These are phyloP conservation scores for Hanseniaspora clermontiae DNA, from an alignment of 805 yeast genomes.

Conservation along the genomic window DNA sequence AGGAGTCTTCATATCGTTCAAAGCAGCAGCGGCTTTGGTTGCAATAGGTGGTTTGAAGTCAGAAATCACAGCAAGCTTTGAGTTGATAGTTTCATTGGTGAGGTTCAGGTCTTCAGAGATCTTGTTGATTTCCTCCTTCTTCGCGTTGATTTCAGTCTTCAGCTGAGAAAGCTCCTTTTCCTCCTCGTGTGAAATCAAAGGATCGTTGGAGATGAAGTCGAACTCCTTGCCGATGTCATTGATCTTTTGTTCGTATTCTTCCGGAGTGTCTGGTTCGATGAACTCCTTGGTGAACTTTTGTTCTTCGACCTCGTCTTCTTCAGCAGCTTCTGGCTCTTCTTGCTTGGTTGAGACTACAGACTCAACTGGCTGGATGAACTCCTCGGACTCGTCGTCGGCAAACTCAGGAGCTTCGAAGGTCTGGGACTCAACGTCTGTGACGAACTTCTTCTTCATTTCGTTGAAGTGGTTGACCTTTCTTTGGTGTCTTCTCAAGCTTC, in stretches of 20 bases:
- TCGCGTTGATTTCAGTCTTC: neutral
- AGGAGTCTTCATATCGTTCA: neutral
- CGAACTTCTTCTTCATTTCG: constrained; percentile 6
- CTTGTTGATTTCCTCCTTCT: constrained; percentile 4
- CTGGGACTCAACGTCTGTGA: constrained; percentile 3
- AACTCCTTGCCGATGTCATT: constrained; percentile 6
- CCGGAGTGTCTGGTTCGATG: constrained; percentile 10
- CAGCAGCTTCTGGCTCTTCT: neutral
- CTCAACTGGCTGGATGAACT: neutral
- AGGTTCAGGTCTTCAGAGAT: neutral
- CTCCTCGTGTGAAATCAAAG: constrained; percentile 8
- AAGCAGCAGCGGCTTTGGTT: neutral
- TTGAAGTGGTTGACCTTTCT: constrained; percentile 8
- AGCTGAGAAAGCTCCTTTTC: constrained; percentile 2
- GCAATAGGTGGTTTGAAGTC: constrained; percentile 4
- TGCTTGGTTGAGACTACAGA: neutral
- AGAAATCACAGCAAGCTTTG: neutral
- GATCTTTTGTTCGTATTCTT: constrained; percentile 2
- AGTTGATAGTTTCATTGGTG: neutral
- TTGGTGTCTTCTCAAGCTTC: constrained; percentile 12
- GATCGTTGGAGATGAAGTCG: constrained; percentile 6
- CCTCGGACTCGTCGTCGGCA: constrained; percentile 3
- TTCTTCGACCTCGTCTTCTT: neutral
- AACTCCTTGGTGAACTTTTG: constrained; percentile 3
- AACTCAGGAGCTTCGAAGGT: neutral